Evolutionary conservation across 106 monocot genomes (phyloP), one percentile per base, ranked within the genome.

Genomic region (Vanilla planifolia): DNA sequence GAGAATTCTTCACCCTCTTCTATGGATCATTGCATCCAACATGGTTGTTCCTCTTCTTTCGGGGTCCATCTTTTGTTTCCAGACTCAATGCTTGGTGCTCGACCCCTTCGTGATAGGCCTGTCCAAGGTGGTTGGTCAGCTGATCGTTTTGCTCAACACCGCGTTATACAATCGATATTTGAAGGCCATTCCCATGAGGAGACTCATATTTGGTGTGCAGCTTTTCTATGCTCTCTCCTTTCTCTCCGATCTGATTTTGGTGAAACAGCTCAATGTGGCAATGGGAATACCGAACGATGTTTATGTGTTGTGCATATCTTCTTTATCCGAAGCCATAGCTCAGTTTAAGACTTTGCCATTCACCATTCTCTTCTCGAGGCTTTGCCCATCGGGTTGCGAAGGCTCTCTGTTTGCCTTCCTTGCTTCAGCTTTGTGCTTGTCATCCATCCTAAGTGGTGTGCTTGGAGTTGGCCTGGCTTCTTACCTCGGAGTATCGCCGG

Each of bases 281-380:
- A 11, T 94, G 24, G 94, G 94, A 3, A 78, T 94, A 33, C 73
- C 94, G 15, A 94, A 94, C 51, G 79, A 85, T 59, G 70, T 44
- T 7, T 71, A 70, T 64, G 89, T 94, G 27, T 45, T 94, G 7
- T 85, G 82, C 30, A 70, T 82, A 22, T 89, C 89, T 26, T 71
- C 94, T 22, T 36, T 86, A 29, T 82, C 94, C 6, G 94, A 94
- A 61, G 82, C 89, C 24, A 45, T 83, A 8, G 89, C 85, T 6
- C 94, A 94, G 75, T 94, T 94, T 29, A 89, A 89, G 75, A 63
- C 89, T 40, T 65, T 86, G 5, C 85, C 89, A 3, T 94, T 94
- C 59, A 68, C 80, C 2, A 78, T 89, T 7, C 73, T 94, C 11
- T 71, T 94, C 30, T 77, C 86, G 3, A 67, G 65, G 22, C 62